phyloP scores from a whole-genome alignment of 2,329 filamentous ascomycete species.

The Verticillium alfalfae region DNA sequence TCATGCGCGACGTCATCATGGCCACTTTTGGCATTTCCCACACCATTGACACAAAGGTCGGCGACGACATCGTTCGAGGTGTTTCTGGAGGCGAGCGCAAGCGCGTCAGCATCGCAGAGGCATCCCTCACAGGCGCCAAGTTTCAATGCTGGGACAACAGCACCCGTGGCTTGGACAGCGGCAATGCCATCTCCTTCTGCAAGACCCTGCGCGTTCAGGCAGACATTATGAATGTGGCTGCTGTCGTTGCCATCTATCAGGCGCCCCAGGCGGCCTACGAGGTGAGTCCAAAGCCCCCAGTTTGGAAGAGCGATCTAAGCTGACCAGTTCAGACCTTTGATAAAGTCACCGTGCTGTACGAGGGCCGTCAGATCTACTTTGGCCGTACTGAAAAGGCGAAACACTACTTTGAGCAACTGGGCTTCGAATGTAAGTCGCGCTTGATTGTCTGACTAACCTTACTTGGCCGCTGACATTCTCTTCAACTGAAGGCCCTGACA shows the following conservation, averaged over 20 bases:
- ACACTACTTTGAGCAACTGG: constrained; percentile 53
- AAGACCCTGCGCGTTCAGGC: constrained; percentile 43
- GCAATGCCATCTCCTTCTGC: constrained; percentile 49
- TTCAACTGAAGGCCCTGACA: constrained; percentile 16
- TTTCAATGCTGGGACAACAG: constrained; percentile 24
- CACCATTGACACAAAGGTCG: constrained; percentile 13
- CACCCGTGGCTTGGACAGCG: constrained; percentile 25
- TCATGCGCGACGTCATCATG: constrained; percentile 48
- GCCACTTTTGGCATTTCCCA: constrained; percentile 29
- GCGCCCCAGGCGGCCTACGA: constrained; percentile 14
- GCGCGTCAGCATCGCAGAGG: constrained; percentile 24
- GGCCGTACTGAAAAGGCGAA: constrained; percentile 53
- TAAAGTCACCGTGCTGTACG: constrained; percentile 57
- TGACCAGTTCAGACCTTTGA: constrained; percentile 43
- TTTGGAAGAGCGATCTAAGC: neutral
- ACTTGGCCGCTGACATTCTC: neutral
- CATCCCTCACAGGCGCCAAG: constrained; percentile 12
- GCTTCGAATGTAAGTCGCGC: constrained; percentile 36
- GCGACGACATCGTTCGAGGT: constrained; percentile 12
- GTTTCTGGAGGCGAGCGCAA: constrained; percentile 28
- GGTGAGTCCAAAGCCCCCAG: neutral
- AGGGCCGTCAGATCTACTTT: constrained; percentile 63
- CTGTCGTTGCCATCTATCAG: constrained; percentile 13
- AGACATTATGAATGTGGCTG: constrained; percentile 10
- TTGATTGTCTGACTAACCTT: too few species aligned